A percentile compares a stretch with the other conserved stretches of the same genome.
Evolutionary conservation across 768 basidiomycete genomes (phyloP).

Genomic region (Clavaria fumosa): DNA sequence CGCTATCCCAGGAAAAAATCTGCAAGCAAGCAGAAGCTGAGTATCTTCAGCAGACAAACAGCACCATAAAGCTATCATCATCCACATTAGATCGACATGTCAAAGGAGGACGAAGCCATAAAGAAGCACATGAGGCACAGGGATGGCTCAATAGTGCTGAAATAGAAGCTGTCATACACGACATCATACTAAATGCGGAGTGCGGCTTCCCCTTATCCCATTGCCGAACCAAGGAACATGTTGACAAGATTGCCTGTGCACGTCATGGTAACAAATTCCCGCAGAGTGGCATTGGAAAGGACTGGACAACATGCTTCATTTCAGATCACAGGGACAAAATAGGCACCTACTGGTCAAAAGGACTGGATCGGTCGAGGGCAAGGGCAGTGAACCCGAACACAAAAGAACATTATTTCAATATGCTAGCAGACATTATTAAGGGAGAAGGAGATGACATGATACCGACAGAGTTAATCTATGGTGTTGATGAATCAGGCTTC

Average conservation of each 20-base stretch:
- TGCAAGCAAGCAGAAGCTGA: too few species aligned
- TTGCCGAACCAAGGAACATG: constrained; percentile 12
- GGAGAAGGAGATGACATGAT: constrained; percentile 5
- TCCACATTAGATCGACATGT: too few species aligned
- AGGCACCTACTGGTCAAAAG: constrained; percentile 13
- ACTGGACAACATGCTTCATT: constrained; percentile 17
- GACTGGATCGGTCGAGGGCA: constrained; percentile 13
- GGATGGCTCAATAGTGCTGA: constrained; percentile 7
- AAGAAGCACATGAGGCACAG: constrained; percentile 10
- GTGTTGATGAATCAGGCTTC: constrained; percentile 11
- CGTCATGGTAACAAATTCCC: too few species aligned
- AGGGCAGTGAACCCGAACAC: constrained; percentile 19
- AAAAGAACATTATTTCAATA: constrained; percentile 15
- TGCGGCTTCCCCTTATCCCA: constrained; percentile 17
- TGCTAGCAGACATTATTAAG: constrained; percentile 11
- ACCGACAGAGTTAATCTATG: background rate
- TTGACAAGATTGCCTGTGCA: constrained; percentile 12
- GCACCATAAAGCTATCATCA: too few species aligned
- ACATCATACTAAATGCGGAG: background rate
- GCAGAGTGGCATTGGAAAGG: constrained; percentile 13
- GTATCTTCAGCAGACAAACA: too few species aligned
- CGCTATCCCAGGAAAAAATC: too few species aligned
- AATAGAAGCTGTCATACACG: too few species aligned
- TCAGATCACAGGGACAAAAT: constrained; percentile 17
- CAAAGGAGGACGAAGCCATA: too few species aligned